Conservation (phyloP, 2,329 filamentous ascomycete species). For the Aspergillus proliferans region DNA sequence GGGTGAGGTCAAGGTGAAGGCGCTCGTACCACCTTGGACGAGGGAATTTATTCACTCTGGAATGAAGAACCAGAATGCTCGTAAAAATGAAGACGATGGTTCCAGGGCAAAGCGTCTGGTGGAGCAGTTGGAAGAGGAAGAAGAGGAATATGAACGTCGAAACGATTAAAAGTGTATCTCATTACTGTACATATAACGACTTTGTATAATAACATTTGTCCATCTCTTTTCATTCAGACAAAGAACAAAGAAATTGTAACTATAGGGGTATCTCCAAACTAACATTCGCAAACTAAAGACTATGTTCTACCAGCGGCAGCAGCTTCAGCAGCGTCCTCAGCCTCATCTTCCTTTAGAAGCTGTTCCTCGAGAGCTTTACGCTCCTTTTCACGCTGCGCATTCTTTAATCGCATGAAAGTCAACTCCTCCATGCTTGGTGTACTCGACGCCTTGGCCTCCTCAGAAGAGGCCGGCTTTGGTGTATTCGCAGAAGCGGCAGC, state of each 20-base stretch:
- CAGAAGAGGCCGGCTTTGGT: constrained; percentile 21
- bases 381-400: constrained; percentile 51
- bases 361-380: constrained; percentile 49
- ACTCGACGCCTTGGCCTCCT: constrained; percentile 19
- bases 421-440: constrained; percentile 40
- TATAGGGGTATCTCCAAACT: constrained; percentile 18
- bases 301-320: constrained; percentile 12
- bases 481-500: constrained; percentile 23
- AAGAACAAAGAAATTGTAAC: neutral
- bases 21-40: constrained; percentile 78
- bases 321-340: constrained; percentile 30
- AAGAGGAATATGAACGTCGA: constrained; percentile 17
- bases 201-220: constrained; percentile 14
- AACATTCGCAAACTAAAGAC: neutral
- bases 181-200: constrained; percentile 17
- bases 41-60: constrained; percentile 38
- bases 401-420: constrained; percentile 53
- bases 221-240: neutral
- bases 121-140: constrained; percentile 33
- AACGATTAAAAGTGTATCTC: constrained; percentile 14
- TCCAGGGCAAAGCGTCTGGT: constrained; percentile 31
- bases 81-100: constrained; percentile 15
- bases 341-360: constrained; percentile 45
- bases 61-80: constrained; percentile 25
- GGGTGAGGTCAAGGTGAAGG: constrained; percentile 57